A percentile compares a stretch with the other conserved stretches of the same genome.
These are phyloP conservation scores for Saturnispora dispora DNA, from an alignment of 805 yeast genomes.

Conservation along the genomic window DNA sequence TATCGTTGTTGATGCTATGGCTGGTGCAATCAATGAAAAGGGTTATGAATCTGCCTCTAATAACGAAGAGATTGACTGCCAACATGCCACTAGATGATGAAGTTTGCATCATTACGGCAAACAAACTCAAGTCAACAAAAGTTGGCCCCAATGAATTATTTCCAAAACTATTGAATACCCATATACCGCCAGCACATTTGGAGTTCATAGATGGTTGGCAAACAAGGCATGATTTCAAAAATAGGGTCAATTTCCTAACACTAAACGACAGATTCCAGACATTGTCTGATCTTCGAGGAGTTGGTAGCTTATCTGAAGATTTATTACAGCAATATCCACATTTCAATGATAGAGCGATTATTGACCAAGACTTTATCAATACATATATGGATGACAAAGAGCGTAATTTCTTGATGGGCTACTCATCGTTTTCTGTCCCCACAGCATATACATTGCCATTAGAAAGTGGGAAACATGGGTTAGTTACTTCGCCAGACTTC, in stretches of 20 bases:
- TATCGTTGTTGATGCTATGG: slow-evolving; percentile 25
- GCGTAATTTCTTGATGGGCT: slow-evolving; percentile 18
- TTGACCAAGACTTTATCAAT: slow-evolving; percentile 16
- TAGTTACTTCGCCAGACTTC: slow-evolving; percentile 24
- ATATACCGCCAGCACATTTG: slow-evolving; percentile 21
- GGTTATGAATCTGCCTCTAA: slow-evolving; percentile 19
- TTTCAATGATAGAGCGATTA: slow-evolving; percentile 14
- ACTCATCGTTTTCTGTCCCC: slow-evolving; percentile 27
- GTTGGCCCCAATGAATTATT: slow-evolving; percentile 7
- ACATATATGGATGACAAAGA: slow-evolving; percentile 19
- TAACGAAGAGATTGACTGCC: slow-evolving; percentile 13
- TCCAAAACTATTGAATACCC: slow-evolving; percentile 11
- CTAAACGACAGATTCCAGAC: slow-evolving; percentile 17
- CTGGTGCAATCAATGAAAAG: slow-evolving; percentile 23
- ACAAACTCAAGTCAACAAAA: slow-evolving; percentile 18
- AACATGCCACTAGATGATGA: slow-evolving; percentile 14
- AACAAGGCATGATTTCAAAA: slow-evolving; percentile 23
- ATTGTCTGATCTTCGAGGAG: slow-evolving; percentile 19
- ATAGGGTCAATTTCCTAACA: slow-evolving; percentile 23
- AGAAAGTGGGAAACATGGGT: slow-evolving; percentile 20
- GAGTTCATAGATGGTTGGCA: slow-evolving; percentile 30
- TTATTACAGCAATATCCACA: slow-evolving; percentile 16
- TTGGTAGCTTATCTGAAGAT: slow-evolving; percentile 18
- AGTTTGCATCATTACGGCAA: slow-evolving; percentile 22
- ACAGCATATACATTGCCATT: slow-evolving; percentile 22